Percentiles rank a stretch among this genome's conserved stretches.
These are phyloP conservation scores for Apiosordaria backusii DNA, from an alignment of 495 filamentous ascomycete species.

Conservation along the genomic window DNA sequence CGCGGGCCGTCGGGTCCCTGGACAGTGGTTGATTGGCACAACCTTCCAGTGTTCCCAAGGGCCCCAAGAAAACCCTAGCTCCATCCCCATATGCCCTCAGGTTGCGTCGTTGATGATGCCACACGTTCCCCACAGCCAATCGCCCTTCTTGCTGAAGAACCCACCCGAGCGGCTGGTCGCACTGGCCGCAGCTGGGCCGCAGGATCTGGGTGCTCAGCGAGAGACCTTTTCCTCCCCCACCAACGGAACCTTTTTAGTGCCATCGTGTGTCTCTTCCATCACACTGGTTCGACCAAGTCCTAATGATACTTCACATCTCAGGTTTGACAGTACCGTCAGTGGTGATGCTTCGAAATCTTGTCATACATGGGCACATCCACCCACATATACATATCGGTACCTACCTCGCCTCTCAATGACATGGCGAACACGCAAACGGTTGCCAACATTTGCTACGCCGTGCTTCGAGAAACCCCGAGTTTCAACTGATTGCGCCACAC, in stretches of 20 bases:
- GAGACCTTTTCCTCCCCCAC: not conserved
- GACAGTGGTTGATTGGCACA: not conserved
- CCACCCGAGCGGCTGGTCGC: conserved; percentile 18
- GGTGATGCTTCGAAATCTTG: not conserved
- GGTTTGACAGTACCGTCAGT: too few relatives aligned
- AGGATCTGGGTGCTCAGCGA: conserved; percentile 15
- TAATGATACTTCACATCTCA: too few relatives aligned
- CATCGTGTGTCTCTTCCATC: not conserved
- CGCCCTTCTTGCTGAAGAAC: not conserved
- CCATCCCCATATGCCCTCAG: not conserved
- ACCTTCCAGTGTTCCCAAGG: not conserved
- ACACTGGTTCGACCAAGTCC: not conserved
- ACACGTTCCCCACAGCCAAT: not conserved
- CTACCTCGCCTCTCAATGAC: not conserved
- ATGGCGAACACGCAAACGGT: not conserved
- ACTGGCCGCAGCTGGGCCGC: conserved; percentile 33
- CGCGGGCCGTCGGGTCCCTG: conserved; percentile 16
- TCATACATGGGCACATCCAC: not conserved
- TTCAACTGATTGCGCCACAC: not conserved
- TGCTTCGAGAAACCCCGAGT: not conserved
- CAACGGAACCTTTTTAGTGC: not conserved
- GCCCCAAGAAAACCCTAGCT: conserved; percentile 3
- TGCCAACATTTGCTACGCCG: not conserved
- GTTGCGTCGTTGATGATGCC: not conserved
- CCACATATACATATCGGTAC: not conserved